Evolutionary conservation across 768 basidiomycete species (phyloP), one percentile per base, ranked within the genome.

Genomic region (Thelephora aurantiotincta): DNA sequence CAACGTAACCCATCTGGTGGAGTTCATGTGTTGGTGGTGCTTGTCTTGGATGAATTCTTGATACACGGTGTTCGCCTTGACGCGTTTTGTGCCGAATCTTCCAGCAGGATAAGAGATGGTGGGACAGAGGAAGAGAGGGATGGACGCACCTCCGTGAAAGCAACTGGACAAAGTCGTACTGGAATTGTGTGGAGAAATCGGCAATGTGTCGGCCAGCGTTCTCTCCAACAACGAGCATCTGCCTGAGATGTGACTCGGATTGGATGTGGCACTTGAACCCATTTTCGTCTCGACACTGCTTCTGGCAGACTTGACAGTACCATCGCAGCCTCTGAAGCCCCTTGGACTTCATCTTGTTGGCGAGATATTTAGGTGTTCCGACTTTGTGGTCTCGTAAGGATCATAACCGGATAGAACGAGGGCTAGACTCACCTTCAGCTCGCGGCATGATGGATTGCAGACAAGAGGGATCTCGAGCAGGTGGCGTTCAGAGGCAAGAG

Each of bases 291-390:
- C 93, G 73, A 63, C 94, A 98, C 65, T 98, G 94, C 63, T 99
- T 99, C 73, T 97, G 69, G 76, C 96, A 98, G 54, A 98, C 89
- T 72, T 99, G 94, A 59, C 94, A 98, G 67, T 88, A 99, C 94
- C 93, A 98, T 52, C 93, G 77, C 53, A 98, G 77, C 58, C 91
- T 80, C 64, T 96, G 94, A 44, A 94, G 71, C 56, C 92, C 94
- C 60, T 97, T 97, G 49, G 91, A 84, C 68, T 97, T 97, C 85
- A 94, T 93, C 65, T 89, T 85, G 64, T 98, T 98, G 18, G 89
- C 90, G 51, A 93, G 67, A 64, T 75, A 84, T 65, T 91, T 91
- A 20, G 88, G 85, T 5, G 88, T 89, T 60, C 88, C 88, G 55
- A 84, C 88, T 88, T 51, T 2, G 43, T 42, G 35, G 37, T 6